Evolutionary conservation across 1,284 basidiomycete species (phyloP).

Genomic region (Puccinia triticina): DNA sequence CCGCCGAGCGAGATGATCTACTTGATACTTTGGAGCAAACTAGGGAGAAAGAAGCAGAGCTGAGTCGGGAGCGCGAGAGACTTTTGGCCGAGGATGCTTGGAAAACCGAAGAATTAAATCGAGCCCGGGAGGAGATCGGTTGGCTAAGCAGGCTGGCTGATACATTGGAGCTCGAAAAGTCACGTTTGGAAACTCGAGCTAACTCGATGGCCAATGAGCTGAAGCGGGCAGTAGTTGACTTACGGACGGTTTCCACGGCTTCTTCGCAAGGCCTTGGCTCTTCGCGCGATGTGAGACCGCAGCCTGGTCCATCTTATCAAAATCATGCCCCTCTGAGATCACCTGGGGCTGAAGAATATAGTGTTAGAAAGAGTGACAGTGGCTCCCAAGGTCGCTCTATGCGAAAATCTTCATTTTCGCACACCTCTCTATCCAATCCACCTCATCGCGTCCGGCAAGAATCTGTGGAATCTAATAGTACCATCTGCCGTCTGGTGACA

Average conservation of each 20-base stretch:
- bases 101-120: conserved; percentile 8
- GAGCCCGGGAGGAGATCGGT: conserved; percentile 22
- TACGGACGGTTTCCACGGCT: conserved; percentile 18
- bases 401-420: not conserved
- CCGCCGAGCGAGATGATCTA: conserved; percentile 27
- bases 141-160: conserved; percentile 15
- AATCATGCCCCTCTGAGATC: not conserved
- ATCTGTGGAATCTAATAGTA: not conserved
- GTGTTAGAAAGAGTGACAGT: not conserved
- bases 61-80: conserved; percentile 16
- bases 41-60: conserved; percentile 1
- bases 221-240: conserved; percentile 42
- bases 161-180: conserved; percentile 32
- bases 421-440: not conserved
- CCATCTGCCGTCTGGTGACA: not conserved
- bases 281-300: not conserved
- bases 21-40: conserved; percentile 9
- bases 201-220: conserved; percentile 45
- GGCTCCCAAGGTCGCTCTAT: not conserved
- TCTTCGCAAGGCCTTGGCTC: conserved; percentile 15
- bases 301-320: not conserved
- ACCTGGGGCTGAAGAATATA: not conserved
- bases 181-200: conserved; percentile 30
- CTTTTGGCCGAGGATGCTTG: conserved; percentile 24
- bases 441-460: conserved; percentile 2